phyloP scores from a whole-genome alignment of 1,139 yeast genomes.

The Sugiyamaella pinicola region DNA sequence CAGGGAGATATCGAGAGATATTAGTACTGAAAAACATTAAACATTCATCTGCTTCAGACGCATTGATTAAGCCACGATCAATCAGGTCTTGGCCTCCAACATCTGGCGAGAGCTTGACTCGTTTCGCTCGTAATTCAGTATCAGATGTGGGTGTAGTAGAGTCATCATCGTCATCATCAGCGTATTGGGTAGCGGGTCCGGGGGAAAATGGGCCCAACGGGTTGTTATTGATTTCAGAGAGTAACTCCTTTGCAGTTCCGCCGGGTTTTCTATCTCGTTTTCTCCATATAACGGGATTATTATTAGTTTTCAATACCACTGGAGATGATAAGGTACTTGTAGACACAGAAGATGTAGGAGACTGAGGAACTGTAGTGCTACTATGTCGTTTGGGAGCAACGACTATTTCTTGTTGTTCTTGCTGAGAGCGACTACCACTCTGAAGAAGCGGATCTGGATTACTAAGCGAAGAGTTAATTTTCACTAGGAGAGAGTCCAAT shows the following conservation, averaged over 20 bases:
- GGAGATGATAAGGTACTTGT: conserved; percentile 4
- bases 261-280: conserved; percentile 17
- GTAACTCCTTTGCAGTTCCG: conserved; percentile 20
- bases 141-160: background rate
- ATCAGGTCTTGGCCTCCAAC: conserved; percentile 16
- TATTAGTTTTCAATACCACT: conserved; percentile 2
- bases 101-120: conserved; percentile 11
- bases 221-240: conserved; percentile 17
- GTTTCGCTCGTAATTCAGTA: background rate
- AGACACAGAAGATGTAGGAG: conserved; percentile 12
- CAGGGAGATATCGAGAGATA: conserved; percentile 33
- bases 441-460: background rate
- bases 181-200: background rate
- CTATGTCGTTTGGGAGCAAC: background rate
- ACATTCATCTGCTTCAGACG: conserved; percentile 28
- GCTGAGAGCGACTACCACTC: no score
- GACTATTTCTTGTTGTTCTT: no score
- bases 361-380: conserved; percentile 6
- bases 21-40: conserved; percentile 28
- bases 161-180: background rate
- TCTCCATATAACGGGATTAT: conserved; percentile 15
- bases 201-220: conserved; percentile 1
- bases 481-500: conserved; percentile 23
- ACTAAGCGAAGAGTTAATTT: conserved; percentile 8
- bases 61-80: conserved; percentile 21